Evolutionary conservation across 306 rosid species (phyloP).

Genomic region (Bauhinia variegata): DNA sequence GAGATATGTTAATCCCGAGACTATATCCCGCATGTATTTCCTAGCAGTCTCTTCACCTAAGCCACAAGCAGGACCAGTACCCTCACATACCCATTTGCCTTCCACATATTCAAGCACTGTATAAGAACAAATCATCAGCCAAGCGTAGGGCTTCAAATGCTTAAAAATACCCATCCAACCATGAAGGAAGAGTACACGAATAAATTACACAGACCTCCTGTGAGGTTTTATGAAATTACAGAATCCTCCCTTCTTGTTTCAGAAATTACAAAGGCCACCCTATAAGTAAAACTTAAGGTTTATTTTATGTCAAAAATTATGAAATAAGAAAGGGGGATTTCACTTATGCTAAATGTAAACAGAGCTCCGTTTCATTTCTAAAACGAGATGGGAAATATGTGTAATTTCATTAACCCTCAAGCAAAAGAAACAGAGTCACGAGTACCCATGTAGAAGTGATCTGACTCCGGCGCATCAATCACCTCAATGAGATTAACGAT

Average conservation of each 20-base stretch:
- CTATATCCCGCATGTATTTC: slow-evolving; percentile 87
- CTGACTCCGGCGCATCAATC: slow-evolving; percentile 90
- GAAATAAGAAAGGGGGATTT: no score
- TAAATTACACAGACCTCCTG: no score
- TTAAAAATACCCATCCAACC: slow-evolving; percentile 13
- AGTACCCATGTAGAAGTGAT: slow-evolving; percentile 94
- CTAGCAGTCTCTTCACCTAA: slow-evolving; percentile 79
- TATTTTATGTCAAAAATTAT: no score
- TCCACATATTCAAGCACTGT: slow-evolving; percentile 97
- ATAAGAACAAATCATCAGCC: slow-evolving; percentile 33
- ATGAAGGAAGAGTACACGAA: not conserved
- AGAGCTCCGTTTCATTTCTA: no score
- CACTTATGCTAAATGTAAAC: no score
- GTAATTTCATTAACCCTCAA: no score
- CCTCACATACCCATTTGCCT: slow-evolving; percentile 96
- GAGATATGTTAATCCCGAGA: slow-evolving; percentile 88
- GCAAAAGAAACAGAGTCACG: not conserved
- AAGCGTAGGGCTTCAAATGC: not conserved
- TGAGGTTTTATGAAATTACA: no score
- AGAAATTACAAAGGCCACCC: no score
- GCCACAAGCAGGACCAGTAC: slow-evolving; percentile 69
- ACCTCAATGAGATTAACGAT: slow-evolving; percentile 95
- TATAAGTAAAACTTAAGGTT: no score
- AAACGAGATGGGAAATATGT: no score
- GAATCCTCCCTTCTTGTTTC: no score